A percentile compares a stretch with the other conserved stretches of the same genome.
Evolutionary conservation across 176 grass and related monocot genomes (phyloP).

Genomic region (Lolium multiflorum): DNA sequence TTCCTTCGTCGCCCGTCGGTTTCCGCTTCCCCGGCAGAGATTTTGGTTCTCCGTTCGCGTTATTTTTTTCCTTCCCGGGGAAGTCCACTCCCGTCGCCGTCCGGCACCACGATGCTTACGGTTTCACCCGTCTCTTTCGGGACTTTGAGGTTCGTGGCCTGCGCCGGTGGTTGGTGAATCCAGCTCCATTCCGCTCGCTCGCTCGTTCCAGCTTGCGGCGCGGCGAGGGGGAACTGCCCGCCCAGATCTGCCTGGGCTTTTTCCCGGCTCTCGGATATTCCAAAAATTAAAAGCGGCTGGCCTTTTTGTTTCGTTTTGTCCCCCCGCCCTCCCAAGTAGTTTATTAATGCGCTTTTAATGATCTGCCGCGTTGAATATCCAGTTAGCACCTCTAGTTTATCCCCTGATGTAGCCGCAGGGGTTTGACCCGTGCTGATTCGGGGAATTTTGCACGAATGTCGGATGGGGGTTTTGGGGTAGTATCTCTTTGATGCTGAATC

Average conservation of each 20-base stretch:
- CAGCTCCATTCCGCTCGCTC: background rate
- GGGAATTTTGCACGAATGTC: background rate
- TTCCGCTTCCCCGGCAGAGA: background rate
- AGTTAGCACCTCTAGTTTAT: background rate
- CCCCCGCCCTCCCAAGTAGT: background rate
- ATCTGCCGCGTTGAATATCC: background rate
- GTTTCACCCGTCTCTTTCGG: conserved; percentile 53
- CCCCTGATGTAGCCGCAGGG: background rate
- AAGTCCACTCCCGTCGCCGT: no score
- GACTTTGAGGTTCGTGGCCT: background rate
- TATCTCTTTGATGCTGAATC: background rate
- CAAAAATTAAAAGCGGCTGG: conserved; percentile 17
- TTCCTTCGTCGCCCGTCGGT: background rate
- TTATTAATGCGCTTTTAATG: conserved; percentile 42
- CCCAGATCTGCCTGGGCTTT: conserved; percentile 57
- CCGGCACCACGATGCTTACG: background rate
- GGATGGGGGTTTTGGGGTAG: background rate
- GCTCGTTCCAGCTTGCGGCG: conserved; percentile 4
- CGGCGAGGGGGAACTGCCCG: conserved; percentile 29
- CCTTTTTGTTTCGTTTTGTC: conserved; percentile 41
- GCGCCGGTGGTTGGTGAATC: background rate
- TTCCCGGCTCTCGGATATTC: conserved; percentile 20
- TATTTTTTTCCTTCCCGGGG: background rate
- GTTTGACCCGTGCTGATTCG: conserved; percentile 36
- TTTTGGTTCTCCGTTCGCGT: conserved; percentile 7